Base-by-base conservation (phyloP, 2,329 filamentous ascomycete species). In the Calonectria hawksworthii region DNA sequence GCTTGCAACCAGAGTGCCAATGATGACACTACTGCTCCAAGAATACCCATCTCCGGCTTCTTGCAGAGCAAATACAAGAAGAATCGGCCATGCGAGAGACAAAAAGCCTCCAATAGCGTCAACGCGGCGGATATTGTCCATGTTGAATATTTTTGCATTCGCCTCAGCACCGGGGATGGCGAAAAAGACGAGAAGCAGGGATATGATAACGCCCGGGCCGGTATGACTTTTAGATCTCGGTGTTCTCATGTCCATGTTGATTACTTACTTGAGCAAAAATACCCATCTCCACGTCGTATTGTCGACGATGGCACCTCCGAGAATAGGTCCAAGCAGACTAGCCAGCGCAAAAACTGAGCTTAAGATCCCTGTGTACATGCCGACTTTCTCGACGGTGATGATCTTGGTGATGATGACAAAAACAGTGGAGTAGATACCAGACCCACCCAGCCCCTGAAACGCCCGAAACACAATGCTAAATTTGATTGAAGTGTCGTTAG, bases 371-470 rank as follows among this genome's bases (percentile, higher is more conserved):
- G 54, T 61, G n/a, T 63, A 70, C 16, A 63, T 70, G 21, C 52
- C 67, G 13, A 70, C 38, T 51, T 70, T 70, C 10, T 70, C 67
- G 9, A 63, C 14, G 7, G 67, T 47, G 52, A 61, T 44, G 18
- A 70, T 70, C 54, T 61, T 47, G 54, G 67, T 26, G 11, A 70
- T 63, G 38, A 70, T 63, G 67, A 70, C 38, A 32, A 63, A 61
- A 38, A 63, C 52, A 21, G 41, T 47, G 8, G 67, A 61, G 11
- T 70, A 70, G 38, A 70, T 70, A 21, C 67, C 67, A 4, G 67
- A 70, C n/a, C 67, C 67, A 16, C 67, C 67, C 8, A 70, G 36
- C 3, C 67, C 67, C 23, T 70, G 67, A 21, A 70, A 61, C 14
- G 67, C 67, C 13, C 67, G 67, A 52, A 52, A 52, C 18, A 32